Percentiles rank a stretch among this genome's conserved stretches.
These are phyloP conservation scores for Fusarium continuum DNA, from an alignment of 2,329 filamentous ascomycete genomes.

Conservation along the genomic window DNA sequence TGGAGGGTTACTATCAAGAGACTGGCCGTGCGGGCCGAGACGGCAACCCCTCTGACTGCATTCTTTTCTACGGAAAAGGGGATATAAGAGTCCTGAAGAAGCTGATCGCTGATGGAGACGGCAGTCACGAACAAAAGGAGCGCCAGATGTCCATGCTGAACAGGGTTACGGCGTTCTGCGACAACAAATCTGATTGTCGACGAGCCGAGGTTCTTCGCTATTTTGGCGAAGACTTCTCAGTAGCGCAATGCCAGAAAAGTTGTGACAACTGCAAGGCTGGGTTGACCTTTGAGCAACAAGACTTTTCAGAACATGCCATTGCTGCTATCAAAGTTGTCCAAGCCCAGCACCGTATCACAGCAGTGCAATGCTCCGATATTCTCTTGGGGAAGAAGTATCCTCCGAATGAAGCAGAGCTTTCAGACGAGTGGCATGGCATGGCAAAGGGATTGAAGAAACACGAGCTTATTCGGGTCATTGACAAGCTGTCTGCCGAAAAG, in stretches of 20 bases:
- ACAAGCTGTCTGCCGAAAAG: conserved; percentile 76
- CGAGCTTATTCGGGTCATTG: conserved; percentile 86
- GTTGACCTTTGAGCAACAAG: conserved; percentile 73
- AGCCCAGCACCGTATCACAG: conserved; percentile 69
- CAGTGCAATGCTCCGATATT: conserved; percentile 84
- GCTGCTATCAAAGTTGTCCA: conserved; percentile 75
- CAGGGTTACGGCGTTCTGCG: conserved; percentile 85
- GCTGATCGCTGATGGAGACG: conserved; percentile 86
- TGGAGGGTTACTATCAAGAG: conserved; percentile 98
- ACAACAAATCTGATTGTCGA: conserved; percentile 88
- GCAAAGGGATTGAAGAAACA: conserved; percentile 76
- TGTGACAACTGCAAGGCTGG: conserved; percentile 92
- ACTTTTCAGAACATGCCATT: conserved; percentile 79
- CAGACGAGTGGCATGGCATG: conserved; percentile 70
- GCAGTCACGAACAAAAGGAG: conserved; percentile 80
- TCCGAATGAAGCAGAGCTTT: conserved; percentile 62
- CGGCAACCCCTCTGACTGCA: conserved; percentile 86
- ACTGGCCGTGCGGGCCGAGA: conserved; percentile 95
- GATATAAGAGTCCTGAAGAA: conserved; percentile 78
- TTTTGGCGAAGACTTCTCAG: conserved; percentile 86
- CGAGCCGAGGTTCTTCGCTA: conserved; percentile 90
- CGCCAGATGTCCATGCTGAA: conserved; percentile 86
- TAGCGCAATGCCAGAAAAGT: conserved; percentile 73
- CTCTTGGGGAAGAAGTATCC: conserved; percentile 75
- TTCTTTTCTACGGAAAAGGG: conserved; percentile 84